Conservation (phyloP, 176 grass and related monocot genomes). For the Pontederia paniculata region DNA sequence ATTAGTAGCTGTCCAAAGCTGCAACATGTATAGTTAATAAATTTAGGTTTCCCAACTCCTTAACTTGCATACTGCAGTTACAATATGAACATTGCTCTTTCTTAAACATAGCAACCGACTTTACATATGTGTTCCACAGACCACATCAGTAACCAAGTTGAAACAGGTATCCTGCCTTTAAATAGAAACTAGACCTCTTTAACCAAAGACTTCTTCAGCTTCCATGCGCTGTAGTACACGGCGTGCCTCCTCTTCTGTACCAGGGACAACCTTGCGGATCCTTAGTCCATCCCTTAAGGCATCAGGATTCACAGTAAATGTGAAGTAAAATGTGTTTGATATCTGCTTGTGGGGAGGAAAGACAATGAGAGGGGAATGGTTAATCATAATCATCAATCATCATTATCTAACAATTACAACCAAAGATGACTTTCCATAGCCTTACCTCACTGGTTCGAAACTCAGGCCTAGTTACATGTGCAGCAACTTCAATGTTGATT, state of each 20-base stretch:
- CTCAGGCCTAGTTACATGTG: conserved; percentile 94
- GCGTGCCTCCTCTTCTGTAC: conserved; percentile 81
- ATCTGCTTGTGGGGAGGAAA: conserved; percentile 29
- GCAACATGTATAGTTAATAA: too few species aligned
- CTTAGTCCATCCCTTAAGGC: conserved; percentile 54
- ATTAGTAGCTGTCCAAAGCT: too few species aligned
- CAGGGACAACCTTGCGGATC: conserved; percentile 82
- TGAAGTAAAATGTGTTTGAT: conserved; percentile 93
- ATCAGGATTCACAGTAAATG: conserved; percentile 59
- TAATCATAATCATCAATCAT: too few species aligned
- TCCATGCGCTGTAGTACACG: conserved; percentile 70
- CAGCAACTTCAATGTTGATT: conserved; percentile 85
- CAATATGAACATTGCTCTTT: too few species aligned
- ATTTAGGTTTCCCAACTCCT: too few species aligned
- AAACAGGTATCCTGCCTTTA: neutral
- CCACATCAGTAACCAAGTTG: neutral
- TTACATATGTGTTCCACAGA: too few species aligned
- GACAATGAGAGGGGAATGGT: neutral
- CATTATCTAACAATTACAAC: neutral
- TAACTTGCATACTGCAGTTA: too few species aligned
- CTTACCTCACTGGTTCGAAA: conserved; percentile 78
- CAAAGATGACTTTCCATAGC: neutral
- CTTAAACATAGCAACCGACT: too few species aligned
- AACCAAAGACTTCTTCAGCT: conserved; percentile 40
- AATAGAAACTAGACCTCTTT: neutral